Evolutionary conservation across 2,329 filamentous ascomycete species (phyloP).

Genomic region (Madurella mycetomatis): DNA sequence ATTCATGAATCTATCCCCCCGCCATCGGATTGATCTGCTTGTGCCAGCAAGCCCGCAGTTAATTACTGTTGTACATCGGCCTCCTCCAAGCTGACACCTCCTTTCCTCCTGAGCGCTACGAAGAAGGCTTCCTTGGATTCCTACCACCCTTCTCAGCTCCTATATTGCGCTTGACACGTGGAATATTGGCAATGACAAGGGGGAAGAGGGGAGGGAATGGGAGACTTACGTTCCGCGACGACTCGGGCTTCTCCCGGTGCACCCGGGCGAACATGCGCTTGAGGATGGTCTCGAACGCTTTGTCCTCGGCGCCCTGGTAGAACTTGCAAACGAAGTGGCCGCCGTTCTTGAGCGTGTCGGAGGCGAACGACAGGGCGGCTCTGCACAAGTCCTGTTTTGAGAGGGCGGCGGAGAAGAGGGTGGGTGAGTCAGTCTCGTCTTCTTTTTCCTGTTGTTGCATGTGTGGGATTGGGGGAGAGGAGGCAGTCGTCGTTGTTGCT

Average conservation of each 20-base stretch:
- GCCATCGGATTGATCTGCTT: background rate
- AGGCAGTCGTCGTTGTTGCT: background rate
- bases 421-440: background rate
- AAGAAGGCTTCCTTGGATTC: conserved; percentile 85
- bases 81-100: conserved; percentile 30
- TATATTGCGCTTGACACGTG: too few species aligned
- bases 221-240: conserved; percentile 71
- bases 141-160: conserved; percentile 29
- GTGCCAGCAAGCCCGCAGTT: background rate
- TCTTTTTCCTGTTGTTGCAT: background rate
- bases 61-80: conserved; percentile 11
- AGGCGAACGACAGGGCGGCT: conserved; percentile 79
- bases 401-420: background rate
- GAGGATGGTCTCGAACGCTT: conserved; percentile 67
- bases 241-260: conserved; percentile 82
- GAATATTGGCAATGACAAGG: too few species aligned
- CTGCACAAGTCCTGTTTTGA: conserved; percentile 73
- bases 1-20: background rate
- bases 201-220: background rate
- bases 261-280: conserved; percentile 76
- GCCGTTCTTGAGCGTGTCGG: conserved; percentile 73
- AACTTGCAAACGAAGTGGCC: conserved; percentile 98
- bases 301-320: conserved; percentile 88
- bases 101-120: conserved; percentile 68
- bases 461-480: background rate